A percentile compares a stretch with the other conserved stretches of the same genome.
These are phyloP conservation scores for Ogataea wickerhamii DNA, from an alignment of 805 yeast species.

Conservation along the genomic window DNA sequence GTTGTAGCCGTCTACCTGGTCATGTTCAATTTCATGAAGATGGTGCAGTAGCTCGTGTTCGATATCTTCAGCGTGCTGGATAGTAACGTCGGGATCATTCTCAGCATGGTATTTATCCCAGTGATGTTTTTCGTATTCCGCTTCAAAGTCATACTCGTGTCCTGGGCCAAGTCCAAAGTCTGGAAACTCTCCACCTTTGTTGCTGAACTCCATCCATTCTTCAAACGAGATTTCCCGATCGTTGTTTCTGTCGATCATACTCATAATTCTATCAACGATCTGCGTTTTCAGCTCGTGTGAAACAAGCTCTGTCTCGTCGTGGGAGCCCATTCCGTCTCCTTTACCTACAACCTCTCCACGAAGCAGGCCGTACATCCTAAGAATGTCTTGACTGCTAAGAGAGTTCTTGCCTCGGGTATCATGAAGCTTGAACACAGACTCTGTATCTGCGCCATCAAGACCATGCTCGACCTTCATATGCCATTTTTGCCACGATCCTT, in stretches of 20 bases:
- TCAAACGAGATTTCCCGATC: slow-evolving; percentile 63
- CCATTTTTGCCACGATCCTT: slow-evolving; percentile 73
- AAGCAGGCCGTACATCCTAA: slow-evolving; percentile 75
- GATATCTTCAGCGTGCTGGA: slow-evolving; percentile 82
- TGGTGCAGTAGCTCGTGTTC: slow-evolving; percentile 85
- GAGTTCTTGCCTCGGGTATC: slow-evolving; percentile 60
- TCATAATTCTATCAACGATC: slow-evolving; percentile 54
- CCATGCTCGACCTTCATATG: slow-evolving; percentile 92
- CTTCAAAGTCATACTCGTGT: slow-evolving; percentile 90
- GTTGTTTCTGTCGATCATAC: slow-evolving; percentile 57
- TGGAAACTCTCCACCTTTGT: slow-evolving; percentile 70
- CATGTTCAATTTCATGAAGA: slow-evolving; percentile 76
- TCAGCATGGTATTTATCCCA: slow-evolving; percentile 80
- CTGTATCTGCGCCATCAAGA: slow-evolving; percentile 67
- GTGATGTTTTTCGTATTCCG: slow-evolving; percentile 91
- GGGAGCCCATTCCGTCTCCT: slow-evolving; percentile 87
- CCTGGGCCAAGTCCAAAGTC: slow-evolving; percentile 86
- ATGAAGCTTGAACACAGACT: slow-evolving; percentile 75
- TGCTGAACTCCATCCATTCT: slow-evolving; percentile 65
- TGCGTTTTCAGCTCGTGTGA: slow-evolving; percentile 51
- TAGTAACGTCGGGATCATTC: slow-evolving; percentile 75
- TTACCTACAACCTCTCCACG: slow-evolving; percentile 75
- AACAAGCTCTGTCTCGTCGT: slow-evolving; percentile 59
- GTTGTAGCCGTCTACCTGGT: slow-evolving; percentile 19
- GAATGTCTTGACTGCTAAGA: slow-evolving; percentile 58